Percentiles rank a stretch among this genome's conserved stretches.
phyloP scores from a whole-genome alignment of 148 eudicot genomes.

The Tetragonia tetragonoides region DNA sequence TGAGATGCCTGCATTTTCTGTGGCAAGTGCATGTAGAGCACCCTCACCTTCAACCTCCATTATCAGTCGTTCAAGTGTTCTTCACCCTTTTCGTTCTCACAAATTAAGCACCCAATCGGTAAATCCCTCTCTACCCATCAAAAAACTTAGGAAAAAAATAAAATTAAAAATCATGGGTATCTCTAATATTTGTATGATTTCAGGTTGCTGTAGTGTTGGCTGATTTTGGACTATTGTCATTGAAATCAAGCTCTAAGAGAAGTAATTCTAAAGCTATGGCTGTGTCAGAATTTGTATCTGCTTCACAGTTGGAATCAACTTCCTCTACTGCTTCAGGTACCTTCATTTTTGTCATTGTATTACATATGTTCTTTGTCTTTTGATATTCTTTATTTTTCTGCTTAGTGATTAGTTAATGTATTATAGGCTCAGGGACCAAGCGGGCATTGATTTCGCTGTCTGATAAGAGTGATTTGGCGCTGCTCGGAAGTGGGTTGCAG shows the following conservation, averaged over 20 bases:
- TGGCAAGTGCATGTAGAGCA: slow-evolving; percentile 27
- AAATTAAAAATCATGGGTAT: too few relatives aligned
- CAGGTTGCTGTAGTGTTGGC: slow-evolving; percentile 17
- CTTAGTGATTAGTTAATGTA: not conserved
- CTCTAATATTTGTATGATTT: not conserved
- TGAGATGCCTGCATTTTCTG: slow-evolving; percentile 37
- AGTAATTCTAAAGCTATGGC: slow-evolving; percentile 43
- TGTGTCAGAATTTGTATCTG: slow-evolving; percentile 21
- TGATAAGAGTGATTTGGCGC: slow-evolving; percentile 66
- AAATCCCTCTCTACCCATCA: not conserved
- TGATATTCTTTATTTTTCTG: not conserved
- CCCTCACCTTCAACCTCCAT: slow-evolving; percentile 22
- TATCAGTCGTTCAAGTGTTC: slow-evolving; percentile 1
- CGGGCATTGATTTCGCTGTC: slow-evolving; percentile 85
- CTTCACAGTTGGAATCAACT: slow-evolving; percentile 19
- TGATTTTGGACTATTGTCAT: slow-evolving; percentile 10
- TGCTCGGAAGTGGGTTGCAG: slow-evolving; percentile 74
- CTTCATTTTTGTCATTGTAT: not conserved
- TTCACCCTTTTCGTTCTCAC: slow-evolving; percentile 4
- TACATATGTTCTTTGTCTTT: not conserved
- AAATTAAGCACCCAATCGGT: slow-evolving; percentile 26
- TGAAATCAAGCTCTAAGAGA: slow-evolving; percentile 21
- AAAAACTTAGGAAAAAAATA: not conserved
- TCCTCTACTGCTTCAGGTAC: slow-evolving; percentile 30
- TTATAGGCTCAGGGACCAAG: slow-evolving; percentile 41